Evolutionary conservation across 2,329 filamentous ascomycete species (phyloP), one percentile per base, ranked within the genome.

Genomic region (Parasarocladium wereldwijsianum): DNA sequence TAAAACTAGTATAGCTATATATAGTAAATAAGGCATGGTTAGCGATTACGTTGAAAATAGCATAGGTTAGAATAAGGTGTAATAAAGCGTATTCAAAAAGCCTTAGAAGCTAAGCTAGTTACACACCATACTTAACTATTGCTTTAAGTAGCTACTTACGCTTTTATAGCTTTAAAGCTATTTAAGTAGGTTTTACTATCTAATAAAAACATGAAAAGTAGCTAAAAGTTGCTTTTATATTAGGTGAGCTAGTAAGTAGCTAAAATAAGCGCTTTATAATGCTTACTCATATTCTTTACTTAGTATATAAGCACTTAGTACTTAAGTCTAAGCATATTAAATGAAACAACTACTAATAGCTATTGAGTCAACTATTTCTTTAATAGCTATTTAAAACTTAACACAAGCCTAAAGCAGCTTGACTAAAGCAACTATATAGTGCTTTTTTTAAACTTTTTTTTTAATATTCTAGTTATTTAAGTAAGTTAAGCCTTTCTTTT

Each of bases 1-100:
- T 21, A 25, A 13, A 11, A 15, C 25, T 25, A 20, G 13, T 10
- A 30, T 31, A 20, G 8, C 23, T 21, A 30, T 34, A 25, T 23
- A 24, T 29, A 8, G 13, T 17, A 18, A n/a, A 8, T 29, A 22
- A n/a, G 29, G 19, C 14, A n/a, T 8, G 19, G 8, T n/a, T 21
- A n/a, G 8, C n/a, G n/a, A 8, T 21, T 21, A 21, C n/a, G 8
- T n/a, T 8, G n/a, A 21, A 21, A 21, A 21, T 21, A 21, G n/a
- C 19, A 21, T 21, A 21, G 8, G 19, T 21, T 21, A 21, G n/a
- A 21, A 21, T 21, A 21, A n/a, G 8, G 19, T n/a, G 8, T 21
- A 8, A 21, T 21, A 21, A 8, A 8, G n/a, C n/a, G n/a, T n/a
- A n/a, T n/a, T n/a, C n/a, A n/a, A n/a, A 21, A 21, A 21, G 19